Evolutionary conservation across 805 yeast species (phyloP).

Genomic region (Cyberlindnera mississippiensis): DNA sequence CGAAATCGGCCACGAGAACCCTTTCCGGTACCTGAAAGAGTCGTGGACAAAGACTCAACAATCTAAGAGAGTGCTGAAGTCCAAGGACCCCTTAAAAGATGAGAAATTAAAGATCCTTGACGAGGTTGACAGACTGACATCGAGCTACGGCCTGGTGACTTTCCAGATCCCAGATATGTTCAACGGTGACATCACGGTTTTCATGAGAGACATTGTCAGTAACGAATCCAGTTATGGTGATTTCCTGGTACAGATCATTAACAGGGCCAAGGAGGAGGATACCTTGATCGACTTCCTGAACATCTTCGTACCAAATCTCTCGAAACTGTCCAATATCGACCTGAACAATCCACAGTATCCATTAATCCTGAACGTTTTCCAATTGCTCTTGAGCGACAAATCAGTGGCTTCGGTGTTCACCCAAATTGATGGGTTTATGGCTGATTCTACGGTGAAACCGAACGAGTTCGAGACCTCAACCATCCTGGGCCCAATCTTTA

Average conservation of each 20-base stretch:
- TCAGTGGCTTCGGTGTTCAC: constrained; percentile 58
- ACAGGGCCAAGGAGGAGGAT: constrained; percentile 63
- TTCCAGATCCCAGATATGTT: constrained; percentile 61
- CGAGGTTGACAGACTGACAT: constrained; percentile 44
- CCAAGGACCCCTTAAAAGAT: constrained; percentile 36
- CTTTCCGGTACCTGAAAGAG: constrained; percentile 45
- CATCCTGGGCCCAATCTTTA: constrained; percentile 71
- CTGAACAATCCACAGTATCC: constrained; percentile 50
- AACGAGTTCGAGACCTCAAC: constrained; percentile 56
- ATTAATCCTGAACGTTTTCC: constrained; percentile 50
- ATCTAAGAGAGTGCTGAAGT: constrained; percentile 39
- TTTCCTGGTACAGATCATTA: constrained; percentile 53
- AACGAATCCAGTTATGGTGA: constrained; percentile 33
- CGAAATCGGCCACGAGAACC: constrained; percentile 45
- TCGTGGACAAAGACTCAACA: constrained; percentile 41
- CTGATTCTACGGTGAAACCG: constrained; percentile 39
- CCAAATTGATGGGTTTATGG: constrained; percentile 50
- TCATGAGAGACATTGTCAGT: constrained; percentile 29
- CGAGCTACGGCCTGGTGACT: constrained; percentile 63
- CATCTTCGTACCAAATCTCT: constrained; percentile 39
- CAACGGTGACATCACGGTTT: constrained; percentile 27
- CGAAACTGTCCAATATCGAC: constrained; percentile 37
- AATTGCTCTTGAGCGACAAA: constrained; percentile 55
- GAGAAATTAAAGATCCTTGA: constrained; percentile 39
- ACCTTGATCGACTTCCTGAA: constrained; percentile 56